phyloP scores from a whole-genome alignment of 495 filamentous ascomycete species.

The Penicillium paradoxum region DNA sequence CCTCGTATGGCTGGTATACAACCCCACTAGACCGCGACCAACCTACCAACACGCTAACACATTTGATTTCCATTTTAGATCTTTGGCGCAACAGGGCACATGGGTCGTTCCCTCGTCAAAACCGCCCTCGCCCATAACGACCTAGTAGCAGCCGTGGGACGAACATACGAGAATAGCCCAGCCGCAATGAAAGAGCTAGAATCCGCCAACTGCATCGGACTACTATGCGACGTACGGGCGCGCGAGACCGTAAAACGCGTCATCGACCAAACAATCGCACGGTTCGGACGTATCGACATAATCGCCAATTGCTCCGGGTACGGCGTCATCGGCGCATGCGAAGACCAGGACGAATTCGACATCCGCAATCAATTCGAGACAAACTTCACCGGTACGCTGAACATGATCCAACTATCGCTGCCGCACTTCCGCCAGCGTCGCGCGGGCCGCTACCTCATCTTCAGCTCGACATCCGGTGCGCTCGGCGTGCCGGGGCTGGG shows the following conservation, averaged over 20 bases:
- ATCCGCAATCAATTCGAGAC: slow-evolving; percentile 95
- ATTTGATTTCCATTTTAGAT: slow-evolving; percentile 47
- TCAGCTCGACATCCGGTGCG: slow-evolving; percentile 83
- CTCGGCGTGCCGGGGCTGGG: slow-evolving; percentile 88
- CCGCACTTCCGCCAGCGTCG: slow-evolving; percentile 78
- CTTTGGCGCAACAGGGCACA: slow-evolving; percentile 93
- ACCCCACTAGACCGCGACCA: slow-evolving; percentile 20
- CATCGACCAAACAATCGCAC: slow-evolving; percentile 60
- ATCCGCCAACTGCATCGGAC: slow-evolving; percentile 62
- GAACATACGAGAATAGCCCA: slow-evolving; percentile 71
- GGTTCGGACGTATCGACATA: slow-evolving; percentile 79
- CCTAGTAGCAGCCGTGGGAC: slow-evolving; percentile 82
- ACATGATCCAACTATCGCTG: slow-evolving; percentile 86
- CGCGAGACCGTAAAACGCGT: slow-evolving; percentile 69
- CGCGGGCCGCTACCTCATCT: slow-evolving; percentile 82
- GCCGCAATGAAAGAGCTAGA: slow-evolving; percentile 59
- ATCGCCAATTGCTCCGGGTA: slow-evolving; percentile 90
- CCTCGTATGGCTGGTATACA: slow-evolving; percentile 73
- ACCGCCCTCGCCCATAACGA: slow-evolving; percentile 75
- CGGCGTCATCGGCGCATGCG: slow-evolving; percentile 91
- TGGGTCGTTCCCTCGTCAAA: slow-evolving; percentile 85
- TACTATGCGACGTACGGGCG: slow-evolving; percentile 86
- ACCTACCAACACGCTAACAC: slow-evolving; percentile 4
- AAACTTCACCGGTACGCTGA: slow-evolving; percentile 89
- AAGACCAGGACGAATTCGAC: slow-evolving; percentile 94